Evolutionary conservation across 2,329 filamentous ascomycete species (phyloP).

Genomic region (Diatrype stigma): DNA sequence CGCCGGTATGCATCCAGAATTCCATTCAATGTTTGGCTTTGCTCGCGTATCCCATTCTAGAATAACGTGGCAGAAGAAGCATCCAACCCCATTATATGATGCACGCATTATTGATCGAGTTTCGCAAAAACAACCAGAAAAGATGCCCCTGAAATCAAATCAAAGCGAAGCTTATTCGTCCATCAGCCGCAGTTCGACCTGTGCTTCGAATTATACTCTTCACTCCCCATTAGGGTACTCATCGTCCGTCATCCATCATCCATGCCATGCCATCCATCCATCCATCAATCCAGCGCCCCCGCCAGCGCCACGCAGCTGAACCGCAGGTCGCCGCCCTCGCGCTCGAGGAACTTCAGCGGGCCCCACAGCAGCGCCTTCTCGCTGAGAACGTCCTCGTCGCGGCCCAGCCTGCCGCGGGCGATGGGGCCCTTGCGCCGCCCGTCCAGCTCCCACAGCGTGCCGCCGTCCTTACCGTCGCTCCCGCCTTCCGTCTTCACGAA

Average conservation of each 20-base stretch:
- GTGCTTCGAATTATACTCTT: too few relatives aligned
- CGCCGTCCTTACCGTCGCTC: too few relatives aligned
- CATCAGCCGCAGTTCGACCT: too few relatives aligned
- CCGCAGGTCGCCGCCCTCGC: conserved; percentile 51
- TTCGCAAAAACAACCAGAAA: too few relatives aligned
- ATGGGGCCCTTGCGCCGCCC: conserved; percentile 56
- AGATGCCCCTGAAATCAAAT: too few relatives aligned
- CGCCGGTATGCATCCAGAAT: neutral
- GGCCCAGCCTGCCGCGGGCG: conserved; percentile 48
- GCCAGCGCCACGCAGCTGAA: conserved; percentile 57
- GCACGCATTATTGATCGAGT: neutral
- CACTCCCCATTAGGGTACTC: too few relatives aligned
- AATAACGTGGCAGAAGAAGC: too few relatives aligned
- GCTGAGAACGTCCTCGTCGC: conserved; percentile 69
- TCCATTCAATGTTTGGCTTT: neutral
- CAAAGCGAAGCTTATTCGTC: too few relatives aligned
- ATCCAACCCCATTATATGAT: neutral
- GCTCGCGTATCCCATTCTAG: too few relatives aligned
- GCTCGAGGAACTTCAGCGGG: conserved; percentile 51
- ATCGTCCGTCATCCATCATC: too few relatives aligned
- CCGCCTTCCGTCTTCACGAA: conserved; percentile 76
- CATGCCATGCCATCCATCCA: neutral
- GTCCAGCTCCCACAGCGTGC: conserved; percentile 59
- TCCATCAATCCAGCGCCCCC: conserved; percentile 42
- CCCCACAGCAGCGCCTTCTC: conserved; percentile 71